Evolutionary conservation across 2,329 filamentous ascomycete genomes (phyloP).

Genomic region (Pseudopyrenochaeta lycopersici): DNA sequence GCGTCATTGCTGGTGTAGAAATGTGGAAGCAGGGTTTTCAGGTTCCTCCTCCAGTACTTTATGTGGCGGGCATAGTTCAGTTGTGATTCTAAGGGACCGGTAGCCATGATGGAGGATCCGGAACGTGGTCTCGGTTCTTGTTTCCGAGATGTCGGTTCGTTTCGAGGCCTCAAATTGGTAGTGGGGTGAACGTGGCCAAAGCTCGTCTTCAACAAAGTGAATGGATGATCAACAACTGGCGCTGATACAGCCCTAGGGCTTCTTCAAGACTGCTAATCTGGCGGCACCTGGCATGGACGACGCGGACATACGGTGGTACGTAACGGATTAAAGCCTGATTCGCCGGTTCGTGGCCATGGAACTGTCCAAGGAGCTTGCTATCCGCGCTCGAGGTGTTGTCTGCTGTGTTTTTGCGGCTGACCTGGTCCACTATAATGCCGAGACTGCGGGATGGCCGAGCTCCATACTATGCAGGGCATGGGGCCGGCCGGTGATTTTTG

Average conservation of each 20-base stretch:
- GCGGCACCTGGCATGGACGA: background rate
- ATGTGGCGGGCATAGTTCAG: conserved; percentile 66
- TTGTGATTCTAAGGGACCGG: conserved; percentile 24
- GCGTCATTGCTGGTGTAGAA: conserved; percentile 90
- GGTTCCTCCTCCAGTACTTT: conserved; percentile 92
- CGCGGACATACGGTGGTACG: conserved; percentile 7
- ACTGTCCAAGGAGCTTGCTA: background rate
- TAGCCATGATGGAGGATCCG: conserved; percentile 21
- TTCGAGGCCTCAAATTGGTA: background rate
- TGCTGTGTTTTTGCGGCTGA: conserved; percentile 2
- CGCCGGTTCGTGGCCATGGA: background rate
- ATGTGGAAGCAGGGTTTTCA: conserved; percentile 80
- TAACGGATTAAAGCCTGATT: background rate
- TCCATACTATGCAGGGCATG: conserved; percentile 15
- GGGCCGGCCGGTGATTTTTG: conserved; percentile 20
- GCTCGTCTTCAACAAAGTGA: conserved; percentile 1
- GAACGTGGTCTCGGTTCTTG: background rate
- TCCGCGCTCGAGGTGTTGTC: conserved; percentile 3
- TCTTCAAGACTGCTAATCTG: background rate
- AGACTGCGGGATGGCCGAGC: conserved; percentile 5
- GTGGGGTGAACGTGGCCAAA: conserved; percentile 2
- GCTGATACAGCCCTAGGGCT: background rate
- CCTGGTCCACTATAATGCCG: conserved; percentile 17
- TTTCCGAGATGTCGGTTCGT: background rate
- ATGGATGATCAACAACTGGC: conserved; percentile 2